phyloP scores from a whole-genome alignment of 305 asterid species.

The Solanum hybrid region DNA sequence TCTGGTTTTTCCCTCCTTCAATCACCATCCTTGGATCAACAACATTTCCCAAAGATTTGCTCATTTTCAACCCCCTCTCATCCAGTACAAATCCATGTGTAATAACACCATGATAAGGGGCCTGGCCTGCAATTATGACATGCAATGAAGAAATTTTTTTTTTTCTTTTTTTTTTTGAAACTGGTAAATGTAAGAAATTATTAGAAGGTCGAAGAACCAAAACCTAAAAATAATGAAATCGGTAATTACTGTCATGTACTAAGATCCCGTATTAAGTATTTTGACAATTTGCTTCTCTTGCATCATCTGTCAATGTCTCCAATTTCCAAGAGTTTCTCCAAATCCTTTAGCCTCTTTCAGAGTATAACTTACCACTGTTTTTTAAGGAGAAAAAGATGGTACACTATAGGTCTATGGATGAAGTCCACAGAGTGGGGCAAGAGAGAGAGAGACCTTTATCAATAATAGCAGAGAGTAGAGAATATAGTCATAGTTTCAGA shows the following conservation, averaged over 20 bases:
- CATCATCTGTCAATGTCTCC: not conserved
- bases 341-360: not conserved
- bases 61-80: conserved; percentile 94
- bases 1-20: conserved; percentile 81
- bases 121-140: conserved; percentile 54
- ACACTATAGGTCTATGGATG: not conserved
- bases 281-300: not conserved
- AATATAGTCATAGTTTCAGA: not conserved
- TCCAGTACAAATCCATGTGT: conserved; percentile 97
- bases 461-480: not conserved
- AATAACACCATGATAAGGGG: conserved; percentile 78
- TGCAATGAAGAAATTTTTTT: not conserved
- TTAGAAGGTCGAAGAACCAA: not conserved
- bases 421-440: not conserved
- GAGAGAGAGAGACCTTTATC: not conserved
- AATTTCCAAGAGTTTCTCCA: not conserved
- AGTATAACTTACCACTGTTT: not conserved
- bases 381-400: not conserved
- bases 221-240: not conserved
- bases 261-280: not conserved
- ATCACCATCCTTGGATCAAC: conserved; percentile 83
- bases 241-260: not conserved
- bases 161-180: no score
- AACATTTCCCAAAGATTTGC: conserved; percentile 93
- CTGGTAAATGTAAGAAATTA: no score